Evolutionary conservation across 2,329 filamentous ascomycete genomes (phyloP).

Genomic region (Pestalotiopsis sp.): DNA sequence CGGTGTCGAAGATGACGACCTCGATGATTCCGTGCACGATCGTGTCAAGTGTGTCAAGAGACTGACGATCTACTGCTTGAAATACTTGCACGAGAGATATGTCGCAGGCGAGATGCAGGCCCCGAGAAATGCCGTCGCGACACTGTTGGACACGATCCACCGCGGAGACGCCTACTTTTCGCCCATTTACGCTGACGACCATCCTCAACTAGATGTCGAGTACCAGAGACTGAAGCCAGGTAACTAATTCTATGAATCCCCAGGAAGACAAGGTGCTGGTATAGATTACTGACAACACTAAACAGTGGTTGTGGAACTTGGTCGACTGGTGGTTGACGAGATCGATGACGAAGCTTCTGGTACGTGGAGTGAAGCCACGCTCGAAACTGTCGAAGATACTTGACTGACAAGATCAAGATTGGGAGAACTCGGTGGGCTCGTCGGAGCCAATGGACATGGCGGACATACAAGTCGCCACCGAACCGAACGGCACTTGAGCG

Average conservation of each 20-base stretch:
- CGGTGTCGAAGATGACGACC: slow-evolving; percentile 31
- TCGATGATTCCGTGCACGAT: slow-evolving; percentile 28
- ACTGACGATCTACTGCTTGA: slow-evolving; percentile 48
- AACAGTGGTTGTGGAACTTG: slow-evolving; percentile 51
- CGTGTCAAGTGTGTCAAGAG: slow-evolving; percentile 38
- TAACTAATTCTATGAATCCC: slow-evolving; percentile 29
- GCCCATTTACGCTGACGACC: slow-evolving; percentile 29
- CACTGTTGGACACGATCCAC: slow-evolving; percentile 45
- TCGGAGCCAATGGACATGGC: slow-evolving; percentile 58
- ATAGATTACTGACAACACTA: slow-evolving; percentile 19
- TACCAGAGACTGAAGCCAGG: slow-evolving; percentile 39
- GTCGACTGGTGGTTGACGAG: slow-evolving; percentile 57
- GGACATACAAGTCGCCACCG: slow-evolving; percentile 44
- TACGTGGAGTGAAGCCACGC: slow-evolving; percentile 49
- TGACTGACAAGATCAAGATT: slow-evolving; percentile 47
- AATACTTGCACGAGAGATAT: slow-evolving; percentile 49
- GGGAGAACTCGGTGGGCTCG: slow-evolving; percentile 57
- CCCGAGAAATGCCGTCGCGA: slow-evolving; percentile 42
- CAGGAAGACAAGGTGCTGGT: slow-evolving; percentile 19
- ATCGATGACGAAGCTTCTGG: slow-evolving; percentile 62
- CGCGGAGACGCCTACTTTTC: slow-evolving; percentile 45
- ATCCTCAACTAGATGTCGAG: slow-evolving; percentile 33
- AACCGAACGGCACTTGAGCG: slow-evolving; percentile 37
- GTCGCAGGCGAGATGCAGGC: slow-evolving; percentile 44
- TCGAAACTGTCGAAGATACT: slow-evolving; percentile 34